Evolutionary conservation across 805 yeast genomes (phyloP).

Genomic region (Schizosaccharomyces lindneri): DNA sequence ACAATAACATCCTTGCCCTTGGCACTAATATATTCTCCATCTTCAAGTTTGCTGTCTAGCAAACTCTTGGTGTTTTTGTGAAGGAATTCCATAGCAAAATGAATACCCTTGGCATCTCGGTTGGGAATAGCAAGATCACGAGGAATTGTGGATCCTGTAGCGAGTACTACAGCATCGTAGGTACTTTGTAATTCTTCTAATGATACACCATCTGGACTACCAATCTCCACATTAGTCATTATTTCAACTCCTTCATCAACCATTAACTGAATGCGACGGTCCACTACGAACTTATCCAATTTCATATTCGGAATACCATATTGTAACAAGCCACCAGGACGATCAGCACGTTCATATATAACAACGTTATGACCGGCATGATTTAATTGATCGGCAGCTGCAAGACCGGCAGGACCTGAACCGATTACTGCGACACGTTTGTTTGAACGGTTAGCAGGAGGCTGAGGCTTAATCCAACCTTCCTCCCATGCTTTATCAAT

Average conservation of each 20-base stretch:
- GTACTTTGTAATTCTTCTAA: conserved; percentile 38
- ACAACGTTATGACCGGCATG: conserved; percentile 84
- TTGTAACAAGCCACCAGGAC: conserved; percentile 93
- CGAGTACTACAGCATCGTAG: conserved; percentile 67
- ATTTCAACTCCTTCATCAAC: conserved; percentile 75
- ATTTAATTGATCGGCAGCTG: conserved; percentile 91
- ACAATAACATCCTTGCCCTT: conserved; percentile 75
- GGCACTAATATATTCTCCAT: conserved; percentile 23
- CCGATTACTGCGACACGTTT: conserved; percentile 70
- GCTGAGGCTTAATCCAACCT: conserved; percentile 81
- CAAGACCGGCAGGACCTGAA: conserved; percentile 92
- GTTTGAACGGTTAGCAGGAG: conserved; percentile 64
- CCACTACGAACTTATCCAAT: conserved; percentile 74
- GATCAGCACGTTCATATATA: conserved; percentile 79
- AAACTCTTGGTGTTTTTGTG: conserved; percentile 75
- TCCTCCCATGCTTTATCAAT: conserved; percentile 88
- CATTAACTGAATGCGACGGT: conserved; percentile 76
- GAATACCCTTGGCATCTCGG: conserved; percentile 68
- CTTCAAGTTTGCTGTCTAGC: conserved; percentile 51
- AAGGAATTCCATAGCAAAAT: conserved; percentile 82
- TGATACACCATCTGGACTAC: conserved; percentile 39
- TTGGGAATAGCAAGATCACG: conserved; percentile 88
- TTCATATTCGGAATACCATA: conserved; percentile 99
- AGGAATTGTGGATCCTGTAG: conserved; percentile 91
- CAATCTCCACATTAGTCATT: conserved; percentile 52